Percentiles rank a stretch among this genome's conserved stretches.
Conservation (phyloP, 2,329 filamentous ascomycete genomes). For the Bertia moriformis region DNA sequence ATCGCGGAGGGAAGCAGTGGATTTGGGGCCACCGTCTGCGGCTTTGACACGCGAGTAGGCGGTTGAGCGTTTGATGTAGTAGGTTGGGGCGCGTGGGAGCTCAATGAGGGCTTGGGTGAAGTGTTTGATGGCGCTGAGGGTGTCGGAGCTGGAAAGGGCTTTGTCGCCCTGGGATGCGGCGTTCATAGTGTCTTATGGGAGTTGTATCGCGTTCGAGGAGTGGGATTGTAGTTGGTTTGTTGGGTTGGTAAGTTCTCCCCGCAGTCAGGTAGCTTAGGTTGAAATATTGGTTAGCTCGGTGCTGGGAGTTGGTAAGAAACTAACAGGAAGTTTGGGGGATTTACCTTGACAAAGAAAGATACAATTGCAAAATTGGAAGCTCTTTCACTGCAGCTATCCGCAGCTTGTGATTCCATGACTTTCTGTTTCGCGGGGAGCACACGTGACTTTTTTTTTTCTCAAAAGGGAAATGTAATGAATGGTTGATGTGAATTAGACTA, state of each 20-base stretch:
- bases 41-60: slow-evolving; percentile 38
- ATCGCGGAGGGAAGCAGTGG: slow-evolving; percentile 27
- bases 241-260: too few relatives aligned
- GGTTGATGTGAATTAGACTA: too few relatives aligned
- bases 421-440: not conserved
- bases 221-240: too few relatives aligned
- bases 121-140: slow-evolving; percentile 34
- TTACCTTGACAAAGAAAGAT: too few relatives aligned
- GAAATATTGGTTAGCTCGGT: too few relatives aligned
- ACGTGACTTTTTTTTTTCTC: too few relatives aligned
- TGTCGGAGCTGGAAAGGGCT: slow-evolving; percentile 36
- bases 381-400: not conserved
- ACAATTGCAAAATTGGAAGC: too few relatives aligned
- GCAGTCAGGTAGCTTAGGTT: too few relatives aligned
- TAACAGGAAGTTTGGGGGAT: too few relatives aligned
- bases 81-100: slow-evolving; percentile 41
- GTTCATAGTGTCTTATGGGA: slow-evolving; percentile 3
- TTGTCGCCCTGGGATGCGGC: slow-evolving; percentile 27
- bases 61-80: slow-evolving; percentile 50
- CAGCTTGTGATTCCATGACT: not conserved
- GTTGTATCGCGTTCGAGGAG: too few relatives aligned
- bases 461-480: too few relatives aligned
- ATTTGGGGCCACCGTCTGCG: slow-evolving; percentile 3
- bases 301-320: too few relatives aligned
- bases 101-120: slow-evolving; percentile 35